A percentile compares a stretch with the other conserved stretches of the same genome.
phyloP scores from a whole-genome alignment of 352 stramenopile species.

The Pythium vanterpoolii region DNA sequence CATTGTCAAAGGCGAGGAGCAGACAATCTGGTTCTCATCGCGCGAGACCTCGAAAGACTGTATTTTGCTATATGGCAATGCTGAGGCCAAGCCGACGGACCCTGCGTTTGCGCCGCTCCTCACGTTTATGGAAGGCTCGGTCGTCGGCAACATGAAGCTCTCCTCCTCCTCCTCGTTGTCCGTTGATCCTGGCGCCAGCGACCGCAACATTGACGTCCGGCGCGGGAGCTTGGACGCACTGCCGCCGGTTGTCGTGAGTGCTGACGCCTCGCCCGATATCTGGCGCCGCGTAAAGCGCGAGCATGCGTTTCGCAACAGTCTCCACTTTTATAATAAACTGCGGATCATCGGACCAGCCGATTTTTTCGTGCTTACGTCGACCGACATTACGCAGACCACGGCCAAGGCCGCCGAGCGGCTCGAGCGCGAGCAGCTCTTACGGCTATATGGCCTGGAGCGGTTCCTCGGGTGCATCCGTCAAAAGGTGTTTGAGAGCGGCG shows the following conservation, averaged over 20 bases:
- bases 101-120: conserved; percentile 14
- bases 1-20: conserved; percentile 16
- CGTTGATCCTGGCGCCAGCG: neutral
- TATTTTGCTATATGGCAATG: conserved; percentile 24
- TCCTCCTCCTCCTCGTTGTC: neutral
- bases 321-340: conserved; percentile 28
- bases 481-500: conserved; percentile 24
- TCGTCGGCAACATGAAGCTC: conserved; percentile 24
- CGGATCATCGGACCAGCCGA: conserved; percentile 23
- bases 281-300: conserved; percentile 30
- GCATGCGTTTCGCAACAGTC: conserved; percentile 26
- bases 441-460: conserved; percentile 19
- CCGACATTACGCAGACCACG: conserved; percentile 20
- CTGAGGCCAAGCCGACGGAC: conserved; percentile 24
- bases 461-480: conserved; percentile 26
- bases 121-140: conserved; percentile 23
- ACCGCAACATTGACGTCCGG: neutral
- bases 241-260: conserved; percentile 4
- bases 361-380: conserved; percentile 25
- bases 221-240: neutral
- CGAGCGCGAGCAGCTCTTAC: conserved; percentile 17
- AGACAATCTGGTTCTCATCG: conserved; percentile 26
- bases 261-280: conserved; percentile 14
- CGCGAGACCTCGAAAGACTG: conserved; percentile 24
- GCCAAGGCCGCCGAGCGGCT: conserved; percentile 20